A percentile compares a stretch with the other conserved stretches of the same genome.
Evolutionary conservation across 352 stramenopile species (phyloP).

Genomic region (Phytophthora nicotianae): DNA sequence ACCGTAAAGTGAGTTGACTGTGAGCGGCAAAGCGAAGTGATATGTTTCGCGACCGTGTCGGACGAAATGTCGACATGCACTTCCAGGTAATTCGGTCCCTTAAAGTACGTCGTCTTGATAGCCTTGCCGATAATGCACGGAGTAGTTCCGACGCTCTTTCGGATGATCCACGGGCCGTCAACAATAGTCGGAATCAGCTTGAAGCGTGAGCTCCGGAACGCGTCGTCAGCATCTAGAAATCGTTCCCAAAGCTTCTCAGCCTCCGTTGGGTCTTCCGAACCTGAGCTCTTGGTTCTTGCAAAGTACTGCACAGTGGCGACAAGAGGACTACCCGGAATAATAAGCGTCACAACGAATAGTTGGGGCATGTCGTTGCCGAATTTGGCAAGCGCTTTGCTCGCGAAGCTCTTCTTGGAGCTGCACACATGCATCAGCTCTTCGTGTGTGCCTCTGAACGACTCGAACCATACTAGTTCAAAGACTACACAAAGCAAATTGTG

Average conservation of each 20-base stretch:
- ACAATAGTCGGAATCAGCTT: conserved; percentile 82
- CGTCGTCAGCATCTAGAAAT: conserved; percentile 67
- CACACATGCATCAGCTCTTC: conserved; percentile 69
- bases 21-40: conserved; percentile 72
- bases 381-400: conserved; percentile 61
- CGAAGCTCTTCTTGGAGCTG: conserved; percentile 68
- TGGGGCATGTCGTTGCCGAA: conserved; percentile 74
- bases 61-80: conserved; percentile 80
- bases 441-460: conserved; percentile 74
- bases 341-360: conserved; percentile 75
- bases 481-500: conserved; percentile 33
- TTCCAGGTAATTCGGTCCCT: conserved; percentile 70
- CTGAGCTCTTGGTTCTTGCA: conserved; percentile 48
- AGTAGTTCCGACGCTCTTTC: conserved; percentile 78
- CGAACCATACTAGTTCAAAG: conserved; percentile 85
- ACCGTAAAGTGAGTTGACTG: conserved; percentile 70
- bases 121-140: conserved; percentile 79
- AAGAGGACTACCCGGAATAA: conserved; percentile 67
- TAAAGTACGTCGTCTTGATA: conserved; percentile 68
- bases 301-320: conserved; percentile 82
- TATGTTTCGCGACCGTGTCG: conserved; percentile 74
- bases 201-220: conserved; percentile 71
- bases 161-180: conserved; percentile 82
- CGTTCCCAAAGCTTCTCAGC: conserved; percentile 61
- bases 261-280: conserved; percentile 21